Percentiles rank a stretch among this genome's conserved stretches.
phyloP scores from a whole-genome alignment of 345 rosid genomes.

The Mercurialis annua region DNA sequence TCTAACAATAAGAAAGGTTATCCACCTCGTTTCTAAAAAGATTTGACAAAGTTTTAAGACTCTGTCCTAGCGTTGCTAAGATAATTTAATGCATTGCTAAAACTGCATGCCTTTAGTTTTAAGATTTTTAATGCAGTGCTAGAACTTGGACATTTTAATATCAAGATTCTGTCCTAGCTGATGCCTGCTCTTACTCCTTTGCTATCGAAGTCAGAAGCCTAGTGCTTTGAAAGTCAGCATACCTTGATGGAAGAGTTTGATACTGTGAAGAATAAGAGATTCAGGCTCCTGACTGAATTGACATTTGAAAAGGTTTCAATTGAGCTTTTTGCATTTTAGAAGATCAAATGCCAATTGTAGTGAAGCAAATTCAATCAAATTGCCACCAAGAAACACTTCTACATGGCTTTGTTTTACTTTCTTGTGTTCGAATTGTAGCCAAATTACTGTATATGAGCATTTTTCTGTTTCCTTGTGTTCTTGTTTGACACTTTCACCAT shows the following conservation, averaged over 20 bases:
- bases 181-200: neutral
- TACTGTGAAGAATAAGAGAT: neutral
- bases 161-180: neutral
- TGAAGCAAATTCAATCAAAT: neutral
- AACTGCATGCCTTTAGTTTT: no score
- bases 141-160: neutral
- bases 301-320: neutral
- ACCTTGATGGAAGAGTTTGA: no score
- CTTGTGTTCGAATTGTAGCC: neutral
- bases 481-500: neutral
- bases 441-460: neutral
- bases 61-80: no score
- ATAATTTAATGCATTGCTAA: no score
- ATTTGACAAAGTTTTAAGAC: no score
- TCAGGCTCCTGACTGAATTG: neutral
- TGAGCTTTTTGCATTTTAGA: neutral
- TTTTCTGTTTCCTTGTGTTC: neutral
- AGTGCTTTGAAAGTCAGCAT: neutral
- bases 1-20: no score
- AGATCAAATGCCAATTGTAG: neutral
- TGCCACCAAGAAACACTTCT: neutral
- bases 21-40: no score
- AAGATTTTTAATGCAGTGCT: neutral
- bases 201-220: neutral
- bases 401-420: neutral